Evolutionary conservation across 768 basidiomycete species (phyloP).

Genomic region (Tricholoma matsutake): DNA sequence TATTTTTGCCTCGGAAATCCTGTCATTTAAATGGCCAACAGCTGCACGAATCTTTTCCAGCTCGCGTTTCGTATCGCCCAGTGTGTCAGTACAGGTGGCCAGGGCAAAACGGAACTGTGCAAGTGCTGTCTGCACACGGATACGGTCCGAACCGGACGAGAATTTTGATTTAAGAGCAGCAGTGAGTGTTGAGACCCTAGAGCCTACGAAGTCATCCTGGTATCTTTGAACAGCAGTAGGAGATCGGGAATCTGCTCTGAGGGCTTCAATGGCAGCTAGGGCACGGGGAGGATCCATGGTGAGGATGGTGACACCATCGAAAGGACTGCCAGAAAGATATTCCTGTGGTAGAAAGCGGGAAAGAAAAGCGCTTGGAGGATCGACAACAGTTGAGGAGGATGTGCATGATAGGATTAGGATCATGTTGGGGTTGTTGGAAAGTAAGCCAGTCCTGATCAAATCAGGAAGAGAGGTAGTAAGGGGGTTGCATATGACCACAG

Average conservation of each 20-base stretch:
- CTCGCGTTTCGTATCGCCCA: constrained; percentile 30
- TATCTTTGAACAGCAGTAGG: constrained; percentile 56
- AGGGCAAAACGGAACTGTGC: constrained; percentile 40
- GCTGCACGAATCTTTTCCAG: constrained; percentile 33
- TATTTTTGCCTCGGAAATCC: constrained; percentile 37
- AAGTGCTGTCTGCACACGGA: constrained; percentile 30
- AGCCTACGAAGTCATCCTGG: constrained; percentile 59
- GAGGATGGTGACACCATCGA: constrained; percentile 28
- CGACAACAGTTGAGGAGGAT: constrained; percentile 20
- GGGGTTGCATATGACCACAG: constrained; percentile 65
- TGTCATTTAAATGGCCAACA: constrained; percentile 34
- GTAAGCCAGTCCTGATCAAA: constrained; percentile 29
- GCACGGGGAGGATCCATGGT: constrained; percentile 62
- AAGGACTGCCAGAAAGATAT: constrained; percentile 18
- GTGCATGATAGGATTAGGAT: constrained; percentile 40
- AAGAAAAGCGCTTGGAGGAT: constrained; percentile 5
- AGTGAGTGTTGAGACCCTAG: constrained; percentile 52
- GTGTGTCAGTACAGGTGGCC: constrained; percentile 29
- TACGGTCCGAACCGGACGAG: constrained; percentile 26
- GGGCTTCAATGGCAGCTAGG: constrained; percentile 43
- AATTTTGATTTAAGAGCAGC: constrained; percentile 32
- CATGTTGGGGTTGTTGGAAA: constrained; percentile 37
- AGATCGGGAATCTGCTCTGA: constrained; percentile 46
- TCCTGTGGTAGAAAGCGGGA: constrained; percentile 12
- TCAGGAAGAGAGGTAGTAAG: constrained; percentile 45